phyloP scores from a whole-genome alignment of 768 basidiomycete species.

The Cystofilobasidium macerans region DNA sequence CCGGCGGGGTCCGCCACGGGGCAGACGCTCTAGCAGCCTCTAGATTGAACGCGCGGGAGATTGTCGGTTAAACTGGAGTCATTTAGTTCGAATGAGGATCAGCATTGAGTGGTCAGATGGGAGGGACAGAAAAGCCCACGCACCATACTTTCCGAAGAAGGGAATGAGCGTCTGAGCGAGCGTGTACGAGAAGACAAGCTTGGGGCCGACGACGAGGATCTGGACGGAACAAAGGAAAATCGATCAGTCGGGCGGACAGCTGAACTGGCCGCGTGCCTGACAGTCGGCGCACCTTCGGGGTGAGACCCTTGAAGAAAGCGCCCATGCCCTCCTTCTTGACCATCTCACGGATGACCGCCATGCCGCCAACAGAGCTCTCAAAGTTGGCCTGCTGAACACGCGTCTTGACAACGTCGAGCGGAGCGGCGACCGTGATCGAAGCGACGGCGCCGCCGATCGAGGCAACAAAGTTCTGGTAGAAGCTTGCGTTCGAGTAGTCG shows the following conservation, averaged over 20 bases:
- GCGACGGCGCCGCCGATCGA: conserved; percentile 88
- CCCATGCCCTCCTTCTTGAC: conserved; percentile 69
- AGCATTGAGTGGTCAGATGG: no score
- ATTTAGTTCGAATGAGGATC: no score
- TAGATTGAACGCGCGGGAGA: no score
- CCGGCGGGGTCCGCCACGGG: no score
- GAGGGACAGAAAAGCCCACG: neutral
- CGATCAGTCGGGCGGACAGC: conserved; percentile 21
- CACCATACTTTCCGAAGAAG: conserved; percentile 61
- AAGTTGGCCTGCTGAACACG: conserved; percentile 93
- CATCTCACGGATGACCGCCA: conserved; percentile 72
- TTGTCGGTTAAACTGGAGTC: no score
- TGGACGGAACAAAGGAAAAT: conserved; percentile 33
- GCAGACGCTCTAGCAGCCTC: no score
- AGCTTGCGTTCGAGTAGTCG: conserved; percentile 91
- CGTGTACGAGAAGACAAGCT: conserved; percentile 96
- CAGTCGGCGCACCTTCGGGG: conserved; percentile 61
- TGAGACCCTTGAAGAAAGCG: conserved; percentile 93
- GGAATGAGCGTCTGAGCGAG: conserved; percentile 93
- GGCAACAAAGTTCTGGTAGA: conserved; percentile 93
- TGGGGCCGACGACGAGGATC: conserved; percentile 93
- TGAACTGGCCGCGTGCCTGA: neutral
- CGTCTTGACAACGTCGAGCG: conserved; percentile 86
- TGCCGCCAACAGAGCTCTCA: conserved; percentile 55
- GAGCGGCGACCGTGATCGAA: conserved; percentile 90